Base-by-base conservation (phyloP, 495 filamentous ascomycete genomes). In the Talaromyces thailandensis region DNA sequence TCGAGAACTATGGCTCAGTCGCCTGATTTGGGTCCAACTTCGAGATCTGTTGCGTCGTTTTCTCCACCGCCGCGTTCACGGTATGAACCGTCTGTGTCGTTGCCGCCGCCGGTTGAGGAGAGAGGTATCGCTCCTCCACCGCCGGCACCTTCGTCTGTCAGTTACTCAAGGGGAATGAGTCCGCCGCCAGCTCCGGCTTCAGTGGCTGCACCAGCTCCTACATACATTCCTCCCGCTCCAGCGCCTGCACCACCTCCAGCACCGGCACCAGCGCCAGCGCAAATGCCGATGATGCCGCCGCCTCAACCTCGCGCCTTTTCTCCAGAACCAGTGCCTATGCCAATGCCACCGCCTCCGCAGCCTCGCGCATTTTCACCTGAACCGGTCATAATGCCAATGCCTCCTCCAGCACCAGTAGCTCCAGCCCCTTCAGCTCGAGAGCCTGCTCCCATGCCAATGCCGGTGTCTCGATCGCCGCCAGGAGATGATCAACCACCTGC, bases 151-250 rank as follows among this genome's bases (percentile, higher is more conserved):
- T 2, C 52, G 11, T 37, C 56, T 43, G 18, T 64, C 0, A 55
- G 51, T 14, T 28, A n/a, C 28, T 14, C 51, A 16, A 55, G 11
- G 26, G 51, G n/a, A 26, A 28, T 55, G 51, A 55, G 23, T 28
- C 23, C 51, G 2, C 6, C 48, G 7, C 48, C 56, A n/a, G 23
- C 32, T 59, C 37, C 37, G n/a, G 35, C 51, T 26, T 24, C 51
- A 14, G n/a, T 57, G 28, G 3, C 55, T 21, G 55, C 55, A 24
- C 43, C 60, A 55, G 31, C 37, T 18, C 63, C 65, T 31, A 57
- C 62, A 24, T 62, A 57, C 45, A 37, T 58, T 40, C 58, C 64
- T 37, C 31, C 48, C 51, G 11, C 53, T 24, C 64, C 65, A 5
- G 56, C 55, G 0, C 62, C 52, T 28, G 29, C 5, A 24, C 51